Percentiles rank a stretch among this genome's conserved stretches.
phyloP scores from a whole-genome alignment of 2,329 filamentous ascomycete species.

The Stachybotrys chartarum region DNA sequence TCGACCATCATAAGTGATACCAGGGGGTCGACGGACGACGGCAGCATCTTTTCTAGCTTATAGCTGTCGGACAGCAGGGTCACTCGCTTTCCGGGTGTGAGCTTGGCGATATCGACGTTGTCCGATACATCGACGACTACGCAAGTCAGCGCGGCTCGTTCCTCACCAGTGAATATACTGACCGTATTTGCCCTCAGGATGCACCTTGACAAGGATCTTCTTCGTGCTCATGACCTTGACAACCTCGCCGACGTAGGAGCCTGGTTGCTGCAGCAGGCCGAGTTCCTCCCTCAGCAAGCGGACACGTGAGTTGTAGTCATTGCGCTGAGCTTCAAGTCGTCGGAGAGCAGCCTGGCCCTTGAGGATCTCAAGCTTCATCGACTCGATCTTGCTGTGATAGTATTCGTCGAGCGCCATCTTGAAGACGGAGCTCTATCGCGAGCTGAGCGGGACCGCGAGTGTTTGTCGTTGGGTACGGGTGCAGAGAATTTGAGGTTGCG shows the following conservation, averaged over 20 bases:
- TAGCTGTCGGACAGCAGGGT: constrained; percentile 95
- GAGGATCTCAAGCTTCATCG: constrained; percentile 99
- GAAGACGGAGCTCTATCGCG: constrained; percentile 18
- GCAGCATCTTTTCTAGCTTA: constrained; percentile 97
- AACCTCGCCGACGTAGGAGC: constrained; percentile 98
- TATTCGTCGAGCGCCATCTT: constrained; percentile 98
- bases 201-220: constrained; percentile 97
- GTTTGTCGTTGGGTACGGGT: background rate
- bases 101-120: constrained; percentile 87
- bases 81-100: constrained; percentile 95
- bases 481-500: too few species aligned
- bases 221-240: constrained; percentile 99
- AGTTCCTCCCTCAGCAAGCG: constrained; percentile 92
- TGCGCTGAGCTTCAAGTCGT: constrained; percentile 92
- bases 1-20: constrained; percentile 99
- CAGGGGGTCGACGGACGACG: constrained; percentile 94
- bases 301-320: constrained; percentile 98
- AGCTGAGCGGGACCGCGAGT: background rate
- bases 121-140: constrained; percentile 93
- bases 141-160: background rate
- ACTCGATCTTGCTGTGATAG: constrained; percentile 99
- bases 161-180: constrained; percentile 20
- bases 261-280: constrained; percentile 90
- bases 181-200: constrained; percentile 99
- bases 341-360: constrained; percentile 94